These are phyloP conservation scores for Aegilops longissima DNA, from an alignment of 176 grass and related monocot species.

Conservation along the genomic window DNA sequence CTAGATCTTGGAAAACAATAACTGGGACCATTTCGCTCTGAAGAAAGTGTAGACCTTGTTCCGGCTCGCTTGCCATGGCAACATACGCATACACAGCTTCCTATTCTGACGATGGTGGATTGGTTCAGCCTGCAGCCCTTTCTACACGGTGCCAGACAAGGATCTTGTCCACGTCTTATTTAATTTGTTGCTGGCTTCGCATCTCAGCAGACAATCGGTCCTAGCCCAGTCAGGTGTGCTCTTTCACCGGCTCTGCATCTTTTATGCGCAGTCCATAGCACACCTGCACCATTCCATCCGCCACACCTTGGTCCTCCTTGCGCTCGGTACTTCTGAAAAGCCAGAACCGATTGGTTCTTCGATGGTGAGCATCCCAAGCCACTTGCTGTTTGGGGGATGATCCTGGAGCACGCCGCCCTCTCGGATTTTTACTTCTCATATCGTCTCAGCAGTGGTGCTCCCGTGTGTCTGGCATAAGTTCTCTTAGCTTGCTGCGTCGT, in stretches of 20 bases:
- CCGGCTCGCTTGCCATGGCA: not conserved
- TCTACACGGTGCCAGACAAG: not conserved
- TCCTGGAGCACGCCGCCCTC: not conserved
- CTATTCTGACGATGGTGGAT: not conserved
- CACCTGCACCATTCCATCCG: not conserved
- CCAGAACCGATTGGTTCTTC: not conserved
- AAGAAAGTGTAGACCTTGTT: not conserved
- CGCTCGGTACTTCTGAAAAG: not conserved
- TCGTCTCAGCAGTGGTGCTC: not conserved
- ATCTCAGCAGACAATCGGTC: not conserved
- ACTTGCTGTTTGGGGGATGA: not conserved
- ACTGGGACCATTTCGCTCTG: not conserved
- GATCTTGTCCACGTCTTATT: not conserved
- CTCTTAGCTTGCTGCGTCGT: not conserved
- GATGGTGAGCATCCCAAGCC: not conserved
- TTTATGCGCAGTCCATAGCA: not conserved
- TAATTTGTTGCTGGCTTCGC: not conserved
- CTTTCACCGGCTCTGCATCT: not conserved
- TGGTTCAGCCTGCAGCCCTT: not conserved
- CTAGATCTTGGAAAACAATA: not conserved
- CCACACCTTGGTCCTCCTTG: not conserved
- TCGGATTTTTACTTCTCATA: not conserved
- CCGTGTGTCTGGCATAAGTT: not conserved
- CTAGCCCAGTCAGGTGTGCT: not conserved
- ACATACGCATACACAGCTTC: not conserved